Percentiles rank a stretch among this genome's conserved stretches.
Evolutionary conservation across 306 rosid genomes (phyloP).

Genomic region (Prunus mira): DNA sequence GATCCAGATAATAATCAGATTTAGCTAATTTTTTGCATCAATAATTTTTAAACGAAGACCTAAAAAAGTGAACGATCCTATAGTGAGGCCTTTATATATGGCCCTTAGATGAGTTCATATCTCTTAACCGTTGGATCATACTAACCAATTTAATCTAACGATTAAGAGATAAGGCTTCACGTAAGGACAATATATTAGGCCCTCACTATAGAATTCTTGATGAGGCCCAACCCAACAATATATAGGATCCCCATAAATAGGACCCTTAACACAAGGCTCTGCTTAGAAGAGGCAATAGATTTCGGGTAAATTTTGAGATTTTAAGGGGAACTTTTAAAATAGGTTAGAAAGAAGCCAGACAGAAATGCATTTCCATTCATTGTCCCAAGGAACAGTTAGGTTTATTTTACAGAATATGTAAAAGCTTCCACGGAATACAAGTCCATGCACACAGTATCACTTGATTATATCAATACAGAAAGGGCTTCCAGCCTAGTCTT

Average conservation of each 20-base stretch:
- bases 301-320: neutral
- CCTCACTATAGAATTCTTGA: too few species aligned
- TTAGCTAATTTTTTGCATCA: too few species aligned
- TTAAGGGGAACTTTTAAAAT: too few species aligned
- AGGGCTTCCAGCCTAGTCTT: constrained; percentile 19
- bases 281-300: neutral
- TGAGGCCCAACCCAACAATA: neutral
- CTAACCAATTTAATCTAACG: too few species aligned
- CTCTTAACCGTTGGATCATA: rapidly evolving
- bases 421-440: neutral
- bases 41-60: too few species aligned
- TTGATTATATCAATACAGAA: neutral
- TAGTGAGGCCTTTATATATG: too few species aligned
- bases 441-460: constrained; percentile 10
- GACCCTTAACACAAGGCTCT: neutral
- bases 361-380: neutral
- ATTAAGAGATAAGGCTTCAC: too few species aligned
- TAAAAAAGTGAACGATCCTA: too few species aligned
- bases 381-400: neutral
- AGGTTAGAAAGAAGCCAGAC: neutral
- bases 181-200: rapidly evolving
- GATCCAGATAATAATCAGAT: too few species aligned
- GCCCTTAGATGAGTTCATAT: rapidly evolving
- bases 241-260: too few species aligned
- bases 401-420: constrained; percentile 11